Conservation (phyloP, 176 grass and related monocot species). For the Ensete ventricosum region DNA sequence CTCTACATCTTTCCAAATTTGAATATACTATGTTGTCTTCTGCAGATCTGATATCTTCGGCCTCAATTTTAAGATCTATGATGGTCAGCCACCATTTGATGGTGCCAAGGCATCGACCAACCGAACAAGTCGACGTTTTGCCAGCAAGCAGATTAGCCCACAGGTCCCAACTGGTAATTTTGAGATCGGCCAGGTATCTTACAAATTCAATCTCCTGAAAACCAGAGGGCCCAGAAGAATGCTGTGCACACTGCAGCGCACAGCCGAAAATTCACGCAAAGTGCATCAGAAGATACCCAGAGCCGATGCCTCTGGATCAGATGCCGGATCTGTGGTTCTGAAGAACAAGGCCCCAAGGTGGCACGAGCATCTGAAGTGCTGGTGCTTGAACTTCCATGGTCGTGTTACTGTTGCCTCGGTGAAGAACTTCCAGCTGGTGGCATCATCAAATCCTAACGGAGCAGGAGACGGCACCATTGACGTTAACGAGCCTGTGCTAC, state of each 20-base stretch:
- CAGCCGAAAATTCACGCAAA: background rate
- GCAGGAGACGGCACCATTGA: constrained; percentile 24
- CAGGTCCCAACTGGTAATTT: constrained; percentile 15
- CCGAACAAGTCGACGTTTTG: constrained; percentile 10
- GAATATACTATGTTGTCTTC: background rate
- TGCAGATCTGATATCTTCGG: constrained; percentile 13
- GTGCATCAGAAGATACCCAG: background rate
- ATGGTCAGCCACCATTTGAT: constrained; percentile 9
- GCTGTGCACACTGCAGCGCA: constrained; percentile 13
- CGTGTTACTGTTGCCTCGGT: constrained; percentile 78
- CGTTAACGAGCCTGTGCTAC: constrained; percentile 72
- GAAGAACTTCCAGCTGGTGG: constrained; percentile 91
- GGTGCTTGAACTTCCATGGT: constrained; percentile 95
- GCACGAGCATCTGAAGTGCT: constrained; percentile 91
- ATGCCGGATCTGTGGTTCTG: constrained; percentile 30
- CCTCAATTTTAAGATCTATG: constrained; percentile 13
- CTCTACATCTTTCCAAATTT: background rate
- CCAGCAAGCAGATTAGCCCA: constrained; percentile 18
- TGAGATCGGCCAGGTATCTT: constrained; percentile 7
- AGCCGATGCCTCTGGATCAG: background rate
- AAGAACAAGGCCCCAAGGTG: constrained; percentile 90
- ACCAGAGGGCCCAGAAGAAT: constrained; percentile 18
- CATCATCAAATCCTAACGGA: constrained; percentile 22
- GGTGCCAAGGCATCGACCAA: constrained; percentile 5
- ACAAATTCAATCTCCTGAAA: constrained; percentile 24